A percentile compares a stretch with the other conserved stretches of the same genome.
Evolutionary conservation across 768 basidiomycete genomes (phyloP).

Genomic region (Holtermanniella nyarrowii): DNA sequence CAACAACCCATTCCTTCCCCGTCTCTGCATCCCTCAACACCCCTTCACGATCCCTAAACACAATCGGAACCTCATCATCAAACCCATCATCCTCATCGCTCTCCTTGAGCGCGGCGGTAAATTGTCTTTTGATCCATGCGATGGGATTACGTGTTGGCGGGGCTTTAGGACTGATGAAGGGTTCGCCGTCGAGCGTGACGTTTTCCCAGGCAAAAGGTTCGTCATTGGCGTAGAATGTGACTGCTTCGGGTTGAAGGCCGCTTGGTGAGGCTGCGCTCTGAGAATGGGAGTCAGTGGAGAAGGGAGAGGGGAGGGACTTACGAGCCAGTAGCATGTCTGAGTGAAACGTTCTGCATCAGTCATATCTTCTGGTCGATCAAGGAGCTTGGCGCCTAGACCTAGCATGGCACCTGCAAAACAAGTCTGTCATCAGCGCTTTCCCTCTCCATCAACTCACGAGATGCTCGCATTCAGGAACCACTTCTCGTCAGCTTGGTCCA

Average conservation of each 20-base stretch:
- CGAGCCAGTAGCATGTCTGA: slow-evolving; percentile 41
- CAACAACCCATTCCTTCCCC: background rate
- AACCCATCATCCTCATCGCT: too few species aligned
- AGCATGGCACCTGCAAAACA: slow-evolving; percentile 45
- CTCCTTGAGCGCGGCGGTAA: background rate
- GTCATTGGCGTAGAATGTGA: slow-evolving; percentile 21
- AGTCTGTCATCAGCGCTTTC: slow-evolving; percentile 7
- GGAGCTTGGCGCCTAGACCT: slow-evolving; percentile 41
- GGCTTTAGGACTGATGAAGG: slow-evolving; percentile 1
- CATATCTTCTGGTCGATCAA: slow-evolving; percentile 40
- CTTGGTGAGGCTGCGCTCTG: slow-evolving; percentile 28
- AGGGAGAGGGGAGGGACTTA: background rate
- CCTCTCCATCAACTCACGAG: slow-evolving; percentile 3
- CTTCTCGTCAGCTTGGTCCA: slow-evolving; percentile 3
- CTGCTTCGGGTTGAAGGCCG: slow-evolving; percentile 37
- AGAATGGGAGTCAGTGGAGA: background rate
- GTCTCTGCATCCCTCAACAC: background rate
- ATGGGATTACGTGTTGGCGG: background rate
- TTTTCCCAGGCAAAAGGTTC: slow-evolving; percentile 10
- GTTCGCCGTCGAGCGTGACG: slow-evolving; percentile 5
- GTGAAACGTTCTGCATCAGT: slow-evolving; percentile 35
- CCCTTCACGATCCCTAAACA: background rate
- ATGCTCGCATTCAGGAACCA: slow-evolving; percentile 30
- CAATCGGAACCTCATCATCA: background rate
- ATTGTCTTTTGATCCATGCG: background rate